phyloP scores from a whole-genome alignment of 2,329 filamentous ascomycete genomes.

The Nemania sp. region DNA sequence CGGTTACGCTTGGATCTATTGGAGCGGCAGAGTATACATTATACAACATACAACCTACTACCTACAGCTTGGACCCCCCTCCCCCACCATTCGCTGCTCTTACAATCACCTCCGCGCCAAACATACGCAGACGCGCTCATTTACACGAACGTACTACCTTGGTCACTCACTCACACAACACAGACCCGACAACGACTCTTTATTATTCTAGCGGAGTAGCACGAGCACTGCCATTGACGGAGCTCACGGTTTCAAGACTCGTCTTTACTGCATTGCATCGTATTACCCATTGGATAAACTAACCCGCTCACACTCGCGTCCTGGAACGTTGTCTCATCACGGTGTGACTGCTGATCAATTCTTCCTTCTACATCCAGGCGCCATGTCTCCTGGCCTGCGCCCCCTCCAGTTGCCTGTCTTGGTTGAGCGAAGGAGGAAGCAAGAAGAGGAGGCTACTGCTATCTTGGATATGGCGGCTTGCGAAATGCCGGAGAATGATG shows the following conservation, averaged over 20 bases:
- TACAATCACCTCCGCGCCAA: constrained; percentile 20
- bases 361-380: constrained; percentile 11
- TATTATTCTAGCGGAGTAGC: neutral
- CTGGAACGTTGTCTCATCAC: constrained; percentile 19
- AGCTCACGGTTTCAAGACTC: too few species aligned
- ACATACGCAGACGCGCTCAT: constrained; percentile 24
- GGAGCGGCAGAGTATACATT: constrained; percentile 20
- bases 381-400: constrained; percentile 40
- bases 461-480: constrained; percentile 16
- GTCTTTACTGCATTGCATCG: too few species aligned
- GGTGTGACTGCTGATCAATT: constrained; percentile 24
- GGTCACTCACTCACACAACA: constrained; percentile 5
- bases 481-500: constrained; percentile 39
- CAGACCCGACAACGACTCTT: constrained; percentile 4
- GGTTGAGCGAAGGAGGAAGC: constrained; percentile 38
- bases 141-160: constrained; percentile 18
- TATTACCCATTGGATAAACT: too few species aligned
- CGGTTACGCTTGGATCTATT: too few species aligned
- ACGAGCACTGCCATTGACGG: neutral
- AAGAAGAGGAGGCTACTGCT: constrained; percentile 36
- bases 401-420: constrained; percentile 38
- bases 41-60: too few species aligned
- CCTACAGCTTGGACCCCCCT: neutral
- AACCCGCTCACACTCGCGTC: too few species aligned
- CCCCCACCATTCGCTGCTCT: constrained; percentile 17